Evolutionary conservation across 495 filamentous ascomycete genomes (phyloP).

Genomic region (Penicillium simplicissimum): DNA sequence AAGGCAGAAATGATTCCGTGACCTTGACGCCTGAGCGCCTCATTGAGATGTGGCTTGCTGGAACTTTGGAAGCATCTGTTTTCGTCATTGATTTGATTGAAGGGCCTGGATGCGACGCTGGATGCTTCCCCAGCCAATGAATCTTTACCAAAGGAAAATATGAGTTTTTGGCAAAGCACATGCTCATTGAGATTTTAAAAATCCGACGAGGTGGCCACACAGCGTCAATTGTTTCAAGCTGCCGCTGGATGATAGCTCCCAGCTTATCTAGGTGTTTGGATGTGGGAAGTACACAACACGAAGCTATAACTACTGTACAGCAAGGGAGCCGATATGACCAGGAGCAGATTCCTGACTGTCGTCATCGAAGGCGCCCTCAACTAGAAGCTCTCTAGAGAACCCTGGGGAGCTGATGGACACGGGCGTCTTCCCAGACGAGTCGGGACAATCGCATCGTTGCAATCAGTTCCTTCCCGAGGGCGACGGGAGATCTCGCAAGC

Average conservation of each 20-base stretch:
- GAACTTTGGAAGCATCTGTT: conserved; percentile 1
- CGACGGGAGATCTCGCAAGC: conserved; percentile 46
- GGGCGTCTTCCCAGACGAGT: not conserved
- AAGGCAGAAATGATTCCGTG: not conserved
- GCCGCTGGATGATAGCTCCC: not conserved
- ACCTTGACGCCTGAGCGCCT: conserved; percentile 6
- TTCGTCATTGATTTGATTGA: conserved; percentile 15
- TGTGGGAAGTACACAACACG: not conserved
- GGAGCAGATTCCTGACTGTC: not conserved
- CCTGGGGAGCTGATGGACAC: not conserved
- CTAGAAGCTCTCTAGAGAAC: not conserved
- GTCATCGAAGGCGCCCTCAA: not conserved
- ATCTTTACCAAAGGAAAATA: not conserved
- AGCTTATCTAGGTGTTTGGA: not conserved
- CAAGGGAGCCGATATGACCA: not conserved
- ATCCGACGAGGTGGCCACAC: not conserved
- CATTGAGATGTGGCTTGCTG: not conserved
- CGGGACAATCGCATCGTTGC: conserved; percentile 23
- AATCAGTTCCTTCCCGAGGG: conserved; percentile 39
- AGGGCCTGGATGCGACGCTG: conserved; percentile 11
- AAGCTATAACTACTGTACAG: not conserved
- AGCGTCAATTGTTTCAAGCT: not conserved
- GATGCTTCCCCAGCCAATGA: conserved; percentile 8
- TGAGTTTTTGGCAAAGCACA: not conserved
- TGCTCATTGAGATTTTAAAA: not conserved